Evolutionary conservation across 116 monocot species (phyloP).

Genomic region (Posidonia oceanica): DNA sequence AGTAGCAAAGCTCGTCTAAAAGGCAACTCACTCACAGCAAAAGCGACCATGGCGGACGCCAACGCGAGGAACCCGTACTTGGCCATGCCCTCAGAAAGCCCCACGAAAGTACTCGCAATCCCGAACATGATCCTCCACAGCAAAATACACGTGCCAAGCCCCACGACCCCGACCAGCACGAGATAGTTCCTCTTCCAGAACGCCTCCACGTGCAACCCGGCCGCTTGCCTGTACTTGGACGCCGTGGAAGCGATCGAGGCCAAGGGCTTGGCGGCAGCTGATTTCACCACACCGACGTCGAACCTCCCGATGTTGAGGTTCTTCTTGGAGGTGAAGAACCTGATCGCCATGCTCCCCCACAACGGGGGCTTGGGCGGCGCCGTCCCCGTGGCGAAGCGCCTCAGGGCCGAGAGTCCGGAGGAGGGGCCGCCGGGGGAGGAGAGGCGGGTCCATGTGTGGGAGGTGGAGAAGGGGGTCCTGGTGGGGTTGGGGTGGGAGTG

Average conservation of each 20-base stretch:
- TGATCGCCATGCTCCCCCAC: background rate
- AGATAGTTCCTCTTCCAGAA: slow-evolving; percentile 94
- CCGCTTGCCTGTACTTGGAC: slow-evolving; percentile 50
- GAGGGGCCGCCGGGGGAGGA: background rate
- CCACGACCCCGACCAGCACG: slow-evolving; percentile 59
- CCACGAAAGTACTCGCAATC: slow-evolving; percentile 82
- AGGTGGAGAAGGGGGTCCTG: background rate
- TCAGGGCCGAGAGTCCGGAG: background rate
- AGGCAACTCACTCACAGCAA: slow-evolving; percentile 53
- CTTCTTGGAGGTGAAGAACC: slow-evolving; percentile 6
- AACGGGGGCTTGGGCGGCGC: background rate
- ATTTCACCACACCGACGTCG: slow-evolving; percentile 13
- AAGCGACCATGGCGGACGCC: slow-evolving; percentile 81
- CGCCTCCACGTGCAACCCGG: slow-evolving; percentile 84
- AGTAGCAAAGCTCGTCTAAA: too few relatives aligned
- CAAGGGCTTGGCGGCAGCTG: slow-evolving; percentile 31
- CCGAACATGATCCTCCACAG: slow-evolving; percentile 94
- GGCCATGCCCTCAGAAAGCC: slow-evolving; percentile 94
- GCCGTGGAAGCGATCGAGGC: slow-evolving; percentile 15
- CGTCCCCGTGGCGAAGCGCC: too few relatives aligned
- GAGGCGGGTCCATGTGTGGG: background rate
- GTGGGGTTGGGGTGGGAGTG: background rate
- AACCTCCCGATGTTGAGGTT: background rate
- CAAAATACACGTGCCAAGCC: slow-evolving; percentile 43
- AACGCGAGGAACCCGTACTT: slow-evolving; percentile 97